Evolutionary conservation across 176 grass and related monocot species (phyloP), one percentile per base, ranked within the genome.

Genomic region (Echinochloa phyllopogon): DNA sequence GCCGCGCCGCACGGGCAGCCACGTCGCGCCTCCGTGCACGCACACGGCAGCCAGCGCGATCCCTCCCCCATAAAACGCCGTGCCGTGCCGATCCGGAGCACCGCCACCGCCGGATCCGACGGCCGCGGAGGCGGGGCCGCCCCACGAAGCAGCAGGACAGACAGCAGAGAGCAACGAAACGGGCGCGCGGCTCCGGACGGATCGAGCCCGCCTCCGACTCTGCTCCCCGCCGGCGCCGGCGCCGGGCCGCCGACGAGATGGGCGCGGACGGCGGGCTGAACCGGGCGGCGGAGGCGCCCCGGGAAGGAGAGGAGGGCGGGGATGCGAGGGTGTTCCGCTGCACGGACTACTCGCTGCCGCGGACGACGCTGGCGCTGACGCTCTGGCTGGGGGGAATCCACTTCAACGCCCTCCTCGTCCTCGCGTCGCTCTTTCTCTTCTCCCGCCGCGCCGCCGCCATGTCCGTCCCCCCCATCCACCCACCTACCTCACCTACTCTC

Each of bases 371-470:
- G 75, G 91, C 91, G 50, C 91, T 95, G 52, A 56, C 93, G 65
- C 81, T 98, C 36, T 98, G 93, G 95, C 91, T 98, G 1, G 95
- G 93, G 6, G 87, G 69, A 53, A 95, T 98, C 89, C 91, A 98
- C 80, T 86, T 95, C 85, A 92, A 93, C 84, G 85, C 88, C 65
- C 20, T 85, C 48, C 85, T 98, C 53, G 83, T 93, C 64, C 89
- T 98, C 24, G 76, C 86, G 51, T 88, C 86, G 24, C 93, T 98
- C 85, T 90, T 98, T 82, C 36, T 94, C 76, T 48, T 98, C 84
- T 93, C 95, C 58, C n/a, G 33, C 83, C 95, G 87, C 87, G 33
- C 88, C 71, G 87, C 92, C 27, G 85, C 91, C 43, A 64, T 91
- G 95, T 98, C 23, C 74, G 90, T 84, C 8, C 43, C 64, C 33